These are phyloP conservation scores for Xylariaceae sp. DNA, from an alignment of 2,329 filamentous ascomycete genomes.

Conservation along the genomic window DNA sequence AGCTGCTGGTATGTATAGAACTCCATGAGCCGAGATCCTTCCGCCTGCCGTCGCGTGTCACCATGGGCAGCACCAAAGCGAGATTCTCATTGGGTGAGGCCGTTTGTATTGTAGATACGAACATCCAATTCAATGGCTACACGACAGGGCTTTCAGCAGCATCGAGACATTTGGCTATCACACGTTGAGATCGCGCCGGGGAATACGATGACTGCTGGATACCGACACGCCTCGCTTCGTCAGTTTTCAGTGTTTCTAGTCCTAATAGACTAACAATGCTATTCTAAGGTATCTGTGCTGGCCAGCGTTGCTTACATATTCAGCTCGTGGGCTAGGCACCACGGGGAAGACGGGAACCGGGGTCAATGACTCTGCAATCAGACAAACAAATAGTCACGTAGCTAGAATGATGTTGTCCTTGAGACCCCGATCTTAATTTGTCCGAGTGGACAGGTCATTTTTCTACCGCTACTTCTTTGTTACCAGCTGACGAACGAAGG, in stretches of 20 bases:
- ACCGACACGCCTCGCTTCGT: constrained; percentile 34
- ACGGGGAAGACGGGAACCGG: constrained; percentile 26
- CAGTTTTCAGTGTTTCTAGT: constrained; percentile 14
- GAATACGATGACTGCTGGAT: constrained; percentile 25
- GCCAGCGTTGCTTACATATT: constrained; percentile 15
- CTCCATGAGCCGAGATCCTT: constrained; percentile 27
- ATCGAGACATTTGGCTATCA: constrained; percentile 33
- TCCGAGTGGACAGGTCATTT: constrained; percentile 28
- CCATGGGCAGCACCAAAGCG: constrained; percentile 18
- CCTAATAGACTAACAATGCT: constrained; percentile 5
- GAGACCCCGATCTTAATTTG: constrained; percentile 17
- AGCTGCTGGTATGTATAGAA: constrained; percentile 27
- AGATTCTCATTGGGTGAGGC: constrained; percentile 34
- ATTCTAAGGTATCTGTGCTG: constrained; percentile 24
- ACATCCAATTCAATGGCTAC: constrained; percentile 37
- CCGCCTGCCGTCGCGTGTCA: constrained; percentile 32
- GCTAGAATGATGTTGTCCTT: constrained; percentile 7
- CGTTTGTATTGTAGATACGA: constrained; percentile 36
- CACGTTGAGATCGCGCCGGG: constrained; percentile 28
- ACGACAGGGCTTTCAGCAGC: constrained; percentile 36
- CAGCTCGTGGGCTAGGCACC: constrained; percentile 27
- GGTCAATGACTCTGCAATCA: constrained; percentile 26
- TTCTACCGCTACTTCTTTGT: constrained; percentile 11
- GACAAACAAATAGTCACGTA: constrained; percentile 21
- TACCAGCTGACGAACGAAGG: constrained; percentile 15